Base-by-base conservation (phyloP, 305 asterid species). In the Fraxinus baroniana region DNA sequence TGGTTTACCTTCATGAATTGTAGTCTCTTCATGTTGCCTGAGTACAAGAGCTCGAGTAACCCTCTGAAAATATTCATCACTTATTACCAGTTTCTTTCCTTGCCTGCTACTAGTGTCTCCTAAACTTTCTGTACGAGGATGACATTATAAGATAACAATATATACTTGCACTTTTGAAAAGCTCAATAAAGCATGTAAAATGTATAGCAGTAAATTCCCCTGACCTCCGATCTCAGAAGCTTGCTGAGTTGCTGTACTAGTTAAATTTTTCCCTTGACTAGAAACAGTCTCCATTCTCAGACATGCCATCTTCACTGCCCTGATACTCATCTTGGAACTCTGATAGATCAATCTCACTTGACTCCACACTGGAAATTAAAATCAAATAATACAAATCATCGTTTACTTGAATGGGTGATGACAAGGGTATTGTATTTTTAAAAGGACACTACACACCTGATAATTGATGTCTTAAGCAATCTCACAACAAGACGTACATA, bases 331-430 rank as follows among this genome's bases (percentile, higher is more conserved):
- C 94, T 82, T 93, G 97, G 89, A 96, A 96, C 90, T 96, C 99
- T 35, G 98, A 94, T 46, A 96, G 87, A 88, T 93, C 99, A 82
- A 96, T 95, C 83, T 92, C 99, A 84, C 93, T 91, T 12, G 98
- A 96, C 89, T 96, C 99, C 83, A 96, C 98, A 81, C 98, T 96
- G 97, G 78, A 88, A 82, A 75, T 80, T 55, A 83, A 39, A 76
- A 41, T 41, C 36, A 26, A 83, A 80, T 74, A 66, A 64, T 60
- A 82, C 36, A 62, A 74, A 41, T n/a, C 81, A 46, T 9, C 41
- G 62, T 55, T 77, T 79, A 74, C 72, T 60, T 49, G 32, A 83
- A 66, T 71, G 20, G 26, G 52, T 5, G 30, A 35, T 57, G 70
- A 49, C 77, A 71, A 70, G 62, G 52, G 52, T 37, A 37, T 35